phyloP scores from a whole-genome alignment of 2,329 filamentous ascomycete genomes.

The Talaromyces sp. region DNA sequence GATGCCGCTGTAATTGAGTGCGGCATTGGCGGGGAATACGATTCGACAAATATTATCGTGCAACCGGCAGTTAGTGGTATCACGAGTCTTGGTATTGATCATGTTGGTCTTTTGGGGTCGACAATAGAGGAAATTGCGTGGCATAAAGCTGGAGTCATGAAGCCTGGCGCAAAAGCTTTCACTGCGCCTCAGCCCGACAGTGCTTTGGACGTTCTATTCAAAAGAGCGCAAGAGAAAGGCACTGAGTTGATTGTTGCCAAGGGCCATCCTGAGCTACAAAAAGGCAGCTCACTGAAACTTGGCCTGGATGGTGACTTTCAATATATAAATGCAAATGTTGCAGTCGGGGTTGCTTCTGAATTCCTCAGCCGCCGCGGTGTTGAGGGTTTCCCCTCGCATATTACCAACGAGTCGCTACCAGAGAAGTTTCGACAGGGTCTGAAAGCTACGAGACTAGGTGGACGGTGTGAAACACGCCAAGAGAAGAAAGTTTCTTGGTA shows the following conservation, averaged over 20 bases:
- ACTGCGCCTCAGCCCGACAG: constrained; percentile 53
- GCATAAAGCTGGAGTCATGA: constrained; percentile 89
- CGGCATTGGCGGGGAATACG: constrained; percentile 89
- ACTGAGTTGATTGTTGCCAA: constrained; percentile 45
- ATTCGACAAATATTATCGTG: constrained; percentile 79
- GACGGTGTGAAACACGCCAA: constrained; percentile 66
- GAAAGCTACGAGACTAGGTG: constrained; percentile 61
- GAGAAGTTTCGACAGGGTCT: constrained; percentile 60
- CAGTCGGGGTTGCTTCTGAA: constrained; percentile 44
- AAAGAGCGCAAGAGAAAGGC: constrained; percentile 48
- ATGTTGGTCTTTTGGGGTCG: constrained; percentile 70
- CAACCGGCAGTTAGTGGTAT: constrained; percentile 67
- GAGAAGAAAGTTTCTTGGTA: constrained; percentile 63
- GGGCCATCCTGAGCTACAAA: constrained; percentile 40
- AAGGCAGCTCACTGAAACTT: constrained; percentile 44
- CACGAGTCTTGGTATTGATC: constrained; percentile 78
- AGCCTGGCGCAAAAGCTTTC: constrained; percentile 57
- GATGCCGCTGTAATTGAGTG: constrained; percentile 80
- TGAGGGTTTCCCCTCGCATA: constrained; percentile 29
- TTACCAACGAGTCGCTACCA: constrained; percentile 46
- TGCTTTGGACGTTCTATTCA: constrained; percentile 51
- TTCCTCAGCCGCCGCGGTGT: constrained; percentile 33
- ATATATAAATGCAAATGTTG: constrained; percentile 56
- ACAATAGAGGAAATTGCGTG: constrained; percentile 80
- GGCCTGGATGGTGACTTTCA: constrained; percentile 59